These are phyloP conservation scores for Vavraia culicis DNA, from an alignment of 371 early-diverging fungal species.

Conservation along the genomic window DNA sequence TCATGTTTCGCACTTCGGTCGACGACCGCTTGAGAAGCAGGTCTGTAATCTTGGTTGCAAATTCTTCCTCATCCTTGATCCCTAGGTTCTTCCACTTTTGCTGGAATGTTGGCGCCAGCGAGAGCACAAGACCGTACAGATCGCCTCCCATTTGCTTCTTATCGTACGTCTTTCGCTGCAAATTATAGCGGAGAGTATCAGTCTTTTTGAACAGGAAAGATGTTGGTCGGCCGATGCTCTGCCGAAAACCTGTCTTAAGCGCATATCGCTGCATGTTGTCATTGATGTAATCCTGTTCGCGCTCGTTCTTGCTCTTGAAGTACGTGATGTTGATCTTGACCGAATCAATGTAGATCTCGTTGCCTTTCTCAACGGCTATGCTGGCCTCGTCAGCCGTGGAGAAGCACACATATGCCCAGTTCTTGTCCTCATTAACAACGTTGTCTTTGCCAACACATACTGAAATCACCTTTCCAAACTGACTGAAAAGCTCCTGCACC, in stretches of 20 bases:
- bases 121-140: conserved; percentile 28
- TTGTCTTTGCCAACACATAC: conserved; percentile 25
- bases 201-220: conserved; percentile 1
- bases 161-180: neutral
- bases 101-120: conserved; percentile 29
- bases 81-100: conserved; percentile 30
- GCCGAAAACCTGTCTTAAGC: conserved; percentile 6
- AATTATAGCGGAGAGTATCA: neutral
- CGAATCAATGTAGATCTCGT: conserved; percentile 31
- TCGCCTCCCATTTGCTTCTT: conserved; percentile 3
- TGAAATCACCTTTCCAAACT: conserved; percentile 50
- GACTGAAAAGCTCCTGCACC: conserved; percentile 56
- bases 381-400: conserved; percentile 36
- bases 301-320: conserved; percentile 39
- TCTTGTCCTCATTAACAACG: conserved; percentile 11
- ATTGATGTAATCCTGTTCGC: conserved; percentile 28
- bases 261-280: neutral
- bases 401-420: conserved; percentile 40
- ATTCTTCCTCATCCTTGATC: conserved; percentile 32
- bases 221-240: conserved; percentile 1
- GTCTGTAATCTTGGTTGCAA: conserved; percentile 37
- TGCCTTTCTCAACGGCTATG: conserved; percentile 36
- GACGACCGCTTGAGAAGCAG: conserved; percentile 22
- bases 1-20: conserved; percentile 29
- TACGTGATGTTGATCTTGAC: conserved; percentile 26